Base-by-base conservation (phyloP, 164 flowering plant genomes). In the Akebia trifoliata region DNA sequence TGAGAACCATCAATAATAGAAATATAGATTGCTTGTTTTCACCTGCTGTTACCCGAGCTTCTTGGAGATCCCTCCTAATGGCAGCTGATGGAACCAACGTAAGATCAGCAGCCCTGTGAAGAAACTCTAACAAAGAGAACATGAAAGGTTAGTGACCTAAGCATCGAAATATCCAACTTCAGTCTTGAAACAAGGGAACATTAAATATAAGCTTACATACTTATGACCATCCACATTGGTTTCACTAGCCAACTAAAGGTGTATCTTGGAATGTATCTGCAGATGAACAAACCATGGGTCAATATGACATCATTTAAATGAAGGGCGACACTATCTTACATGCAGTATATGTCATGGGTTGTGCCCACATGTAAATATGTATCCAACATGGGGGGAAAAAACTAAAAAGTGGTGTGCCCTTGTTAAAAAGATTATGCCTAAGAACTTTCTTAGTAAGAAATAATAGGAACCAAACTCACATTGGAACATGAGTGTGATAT, bases 401-500 rank as follows among this genome's bases (percentile, higher is more conserved):
- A n/a, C n/a, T n/a, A n/a, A n/a, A n/a, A n/a, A n/a, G n/a, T n/a
- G n/a, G n/a, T n/a, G n/a, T n/a, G n/a, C n/a, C n/a, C n/a, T n/a
- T n/a, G n/a, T n/a, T n/a, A n/a, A n/a, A n/a, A n/a, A n/a, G n/a
- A n/a, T n/a, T n/a, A 11, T 32, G 18, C 8, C 14, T 28, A 20
- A 28, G 22, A 59, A 39, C 10, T 10, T 24, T 45, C 28, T 26
- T 0, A 29, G 21, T n/a, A 39, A 66, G 37, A 48, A 26, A 21
- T 39, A 11, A 3, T 47, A 55, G 53, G 50, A 48, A 28, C 45
- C 52, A 52, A 70, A 79, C 99, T 81, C 65, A 94, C 99, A 94
- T 90, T 61, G 99, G 99, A 25, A 94, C 97, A 67, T 94, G 99
- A 45, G 99, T 94, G 76, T 94, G 99, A 66, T 90, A 94, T 8